These are phyloP conservation scores for Cytospora mali DNA, from an alignment of 2,329 filamentous ascomycete genomes.

Conservation along the genomic window DNA sequence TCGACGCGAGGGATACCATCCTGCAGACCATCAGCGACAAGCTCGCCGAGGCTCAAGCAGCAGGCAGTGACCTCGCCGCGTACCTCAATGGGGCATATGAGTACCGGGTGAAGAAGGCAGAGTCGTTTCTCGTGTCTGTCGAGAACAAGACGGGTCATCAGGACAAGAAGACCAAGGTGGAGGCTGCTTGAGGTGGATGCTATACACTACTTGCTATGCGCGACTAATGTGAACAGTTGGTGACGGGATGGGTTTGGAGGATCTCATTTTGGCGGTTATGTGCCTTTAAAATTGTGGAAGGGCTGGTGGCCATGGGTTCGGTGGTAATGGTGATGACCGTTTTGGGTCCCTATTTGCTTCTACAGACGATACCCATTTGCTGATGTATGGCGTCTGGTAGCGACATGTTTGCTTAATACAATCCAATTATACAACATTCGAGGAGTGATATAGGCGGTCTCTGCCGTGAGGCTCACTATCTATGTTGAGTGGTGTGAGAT, in stretches of 20 bases:
- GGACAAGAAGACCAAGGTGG: conserved; percentile 13
- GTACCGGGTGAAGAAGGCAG: conserved; percentile 30
- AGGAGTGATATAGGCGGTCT: neutral
- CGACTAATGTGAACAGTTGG: neutral
- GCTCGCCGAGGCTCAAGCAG: conserved; percentile 17
- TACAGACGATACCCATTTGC: neutral
- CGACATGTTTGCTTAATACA: neutral
- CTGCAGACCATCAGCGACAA: conserved; percentile 30
- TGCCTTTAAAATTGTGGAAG: neutral
- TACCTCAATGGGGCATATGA: conserved; percentile 31
- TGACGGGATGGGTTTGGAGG: neutral
- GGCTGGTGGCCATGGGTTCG: neutral
- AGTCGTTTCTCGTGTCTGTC: conserved; percentile 3
- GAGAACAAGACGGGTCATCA: conserved; percentile 3
- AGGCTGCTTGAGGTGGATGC: conserved; percentile 7
- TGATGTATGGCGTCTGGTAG: neutral
- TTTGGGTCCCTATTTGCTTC: neutral
- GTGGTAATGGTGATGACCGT: neutral
- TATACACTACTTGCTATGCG: neutral
- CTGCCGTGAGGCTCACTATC: neutral
- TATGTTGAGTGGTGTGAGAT: conserved; percentile 14
- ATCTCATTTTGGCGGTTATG: neutral
- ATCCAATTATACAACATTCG: neutral
- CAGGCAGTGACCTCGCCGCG: conserved; percentile 27
- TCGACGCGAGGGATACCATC: conserved; percentile 30